A percentile compares a stretch with the other conserved stretches of the same genome.
phyloP scores from a whole-genome alignment of 2,329 filamentous ascomycete genomes.

The Aureobasidium sp. region DNA sequence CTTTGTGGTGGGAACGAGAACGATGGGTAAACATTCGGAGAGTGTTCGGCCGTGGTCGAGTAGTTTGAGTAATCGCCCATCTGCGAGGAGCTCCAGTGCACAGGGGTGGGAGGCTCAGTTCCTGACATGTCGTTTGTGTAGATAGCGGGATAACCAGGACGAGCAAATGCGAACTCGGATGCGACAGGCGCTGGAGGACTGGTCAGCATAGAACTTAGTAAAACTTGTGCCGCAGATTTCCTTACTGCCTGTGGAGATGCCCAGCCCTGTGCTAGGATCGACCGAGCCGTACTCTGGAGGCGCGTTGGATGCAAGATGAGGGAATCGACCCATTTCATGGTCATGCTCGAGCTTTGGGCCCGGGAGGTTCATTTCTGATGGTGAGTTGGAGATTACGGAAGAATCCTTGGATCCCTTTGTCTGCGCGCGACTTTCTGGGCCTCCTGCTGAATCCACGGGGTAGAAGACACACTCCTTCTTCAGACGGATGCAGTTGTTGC shows the following conservation, averaged over 20 bases:
- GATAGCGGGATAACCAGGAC: slow-evolving; percentile 1
- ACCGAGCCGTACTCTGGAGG: slow-evolving; percentile 16
- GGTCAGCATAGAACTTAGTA: not conserved
- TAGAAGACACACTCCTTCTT: slow-evolving; percentile 93
- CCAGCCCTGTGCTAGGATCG: slow-evolving; percentile 14
- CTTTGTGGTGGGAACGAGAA: not conserved
- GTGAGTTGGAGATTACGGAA: slow-evolving; percentile 15
- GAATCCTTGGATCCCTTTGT: slow-evolving; percentile 20
- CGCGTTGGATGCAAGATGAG: slow-evolving; percentile 18
- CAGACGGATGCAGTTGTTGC: slow-evolving; percentile 84
- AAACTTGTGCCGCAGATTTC: too few relatives aligned
- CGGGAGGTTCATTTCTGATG: slow-evolving; percentile 10
- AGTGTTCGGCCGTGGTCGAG: not conserved
- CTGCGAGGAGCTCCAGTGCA: slow-evolving; percentile 5
- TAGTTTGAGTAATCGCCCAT: slow-evolving; percentile 13
- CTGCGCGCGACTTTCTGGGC: slow-evolving; percentile 44
- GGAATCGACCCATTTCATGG: slow-evolving; percentile 16
- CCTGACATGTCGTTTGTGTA: not conserved
- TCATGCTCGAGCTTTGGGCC: slow-evolving; percentile 10
- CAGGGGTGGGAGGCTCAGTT: not conserved
- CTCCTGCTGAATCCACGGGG: slow-evolving; percentile 65
- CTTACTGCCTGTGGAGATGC: slow-evolving; percentile 10
- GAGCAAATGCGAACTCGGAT: slow-evolving; percentile 6
- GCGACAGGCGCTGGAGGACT: not conserved
- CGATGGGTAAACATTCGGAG: not conserved